Evolutionary conservation across 1,284 basidiomycete genomes (phyloP).

Genomic region (Leucoagaricus sp.): DNA sequence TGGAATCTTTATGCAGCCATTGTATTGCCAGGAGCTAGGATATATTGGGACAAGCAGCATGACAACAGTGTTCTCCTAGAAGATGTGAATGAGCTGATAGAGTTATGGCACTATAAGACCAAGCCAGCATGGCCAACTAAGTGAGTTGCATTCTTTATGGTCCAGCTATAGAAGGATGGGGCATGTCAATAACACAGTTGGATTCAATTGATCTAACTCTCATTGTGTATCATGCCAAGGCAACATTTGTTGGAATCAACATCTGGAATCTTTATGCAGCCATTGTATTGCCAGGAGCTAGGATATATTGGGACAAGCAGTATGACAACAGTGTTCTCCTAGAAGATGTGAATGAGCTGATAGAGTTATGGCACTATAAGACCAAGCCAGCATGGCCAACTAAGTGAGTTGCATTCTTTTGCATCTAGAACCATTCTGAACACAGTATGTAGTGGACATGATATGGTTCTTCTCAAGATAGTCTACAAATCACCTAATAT

Average conservation of each 20-base stretch:
- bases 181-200: constrained; percentile 93
- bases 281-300: constrained; percentile 82
- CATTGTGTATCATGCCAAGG: constrained; percentile 95
- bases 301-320: constrained; percentile 87
- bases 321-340: constrained; percentile 85
- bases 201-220: constrained; percentile 98
- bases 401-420: constrained; percentile 55
- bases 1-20: constrained; percentile 97
- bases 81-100: constrained; percentile 90
- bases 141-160: constrained; percentile 51
- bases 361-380: constrained; percentile 90
- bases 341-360: constrained; percentile 91
- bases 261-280: constrained; percentile 96
- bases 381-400: constrained; percentile 90
- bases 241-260: constrained; percentile 95
- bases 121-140: constrained; percentile 91
- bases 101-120: constrained; percentile 89
- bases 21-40: constrained; percentile 78
- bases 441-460: constrained; percentile 81
- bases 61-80: constrained; percentile 87
- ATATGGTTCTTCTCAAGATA: constrained; percentile 89
- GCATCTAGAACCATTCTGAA: no score
- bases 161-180: constrained; percentile 83
- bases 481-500: constrained; percentile 97
- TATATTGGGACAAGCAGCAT: constrained; percentile 89